Percentiles rank a stretch among this genome's conserved stretches.
These are phyloP conservation scores for Zarea fungicola DNA, from an alignment of 2,329 filamentous ascomycete genomes.

Conservation along the genomic window DNA sequence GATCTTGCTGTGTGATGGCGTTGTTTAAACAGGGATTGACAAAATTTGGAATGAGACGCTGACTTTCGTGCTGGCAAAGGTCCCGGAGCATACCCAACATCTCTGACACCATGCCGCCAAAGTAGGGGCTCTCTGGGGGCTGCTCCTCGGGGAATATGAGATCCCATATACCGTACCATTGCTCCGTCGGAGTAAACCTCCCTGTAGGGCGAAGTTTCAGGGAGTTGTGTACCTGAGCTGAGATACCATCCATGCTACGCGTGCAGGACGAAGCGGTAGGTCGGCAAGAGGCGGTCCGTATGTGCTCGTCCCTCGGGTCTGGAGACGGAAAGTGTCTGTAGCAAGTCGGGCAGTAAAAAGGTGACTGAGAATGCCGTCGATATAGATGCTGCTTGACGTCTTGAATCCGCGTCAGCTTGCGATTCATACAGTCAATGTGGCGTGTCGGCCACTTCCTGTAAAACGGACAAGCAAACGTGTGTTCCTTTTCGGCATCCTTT, in stretches of 20 bases:
- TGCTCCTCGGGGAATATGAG: slow-evolving; percentile 13
- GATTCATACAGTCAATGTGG: slow-evolving; percentile 16
- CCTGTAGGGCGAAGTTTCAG: slow-evolving; percentile 12
- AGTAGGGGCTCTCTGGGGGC: slow-evolving; percentile 1
- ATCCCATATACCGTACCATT: slow-evolving; percentile 18
- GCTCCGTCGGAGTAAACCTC: slow-evolving; percentile 3
- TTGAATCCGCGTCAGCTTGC: slow-evolving; percentile 17
- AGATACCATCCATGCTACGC: slow-evolving; percentile 8
- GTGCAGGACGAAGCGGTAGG: neutral
- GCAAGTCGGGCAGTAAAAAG: slow-evolving; percentile 15
- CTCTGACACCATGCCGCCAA: slow-evolving; percentile 14
- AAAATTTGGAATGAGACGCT: neutral
- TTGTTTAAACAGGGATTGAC: neutral
- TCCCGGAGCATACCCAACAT: slow-evolving; percentile 13
- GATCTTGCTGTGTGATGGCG: neutral
- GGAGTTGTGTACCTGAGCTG: slow-evolving; percentile 7
- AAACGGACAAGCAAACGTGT: slow-evolving; percentile 17
- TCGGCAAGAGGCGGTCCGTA: neutral
- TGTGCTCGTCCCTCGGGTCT: slow-evolving; percentile 11
- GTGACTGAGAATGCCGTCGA: slow-evolving; percentile 12
- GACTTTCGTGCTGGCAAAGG: slow-evolving; percentile 11
- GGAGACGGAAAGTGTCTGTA: slow-evolving; percentile 1
- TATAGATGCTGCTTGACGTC: slow-evolving; percentile 20
- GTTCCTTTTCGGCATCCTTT: slow-evolving; percentile 1
- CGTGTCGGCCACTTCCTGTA: slow-evolving; percentile 14